phyloP scores from a whole-genome alignment of 805 yeast species.

The Peterozyma toletana region DNA sequence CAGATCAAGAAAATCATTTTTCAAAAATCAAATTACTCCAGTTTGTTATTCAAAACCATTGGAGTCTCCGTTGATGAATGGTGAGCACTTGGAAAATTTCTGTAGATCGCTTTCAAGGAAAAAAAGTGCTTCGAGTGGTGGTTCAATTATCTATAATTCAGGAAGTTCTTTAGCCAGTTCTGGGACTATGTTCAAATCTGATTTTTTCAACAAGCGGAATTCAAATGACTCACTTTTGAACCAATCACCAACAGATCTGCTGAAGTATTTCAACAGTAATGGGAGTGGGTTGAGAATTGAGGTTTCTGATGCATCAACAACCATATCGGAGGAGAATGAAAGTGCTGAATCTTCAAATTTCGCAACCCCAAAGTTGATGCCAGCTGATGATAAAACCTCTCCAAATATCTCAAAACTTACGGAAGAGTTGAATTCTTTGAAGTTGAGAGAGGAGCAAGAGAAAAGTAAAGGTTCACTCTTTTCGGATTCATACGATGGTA shows the following conservation, averaged over 20 bases:
- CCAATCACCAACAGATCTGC: too few relatives aligned
- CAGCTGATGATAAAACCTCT: too few relatives aligned
- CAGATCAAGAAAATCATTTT: slow-evolving; percentile 12
- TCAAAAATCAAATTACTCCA: slow-evolving; percentile 17
- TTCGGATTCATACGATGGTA: slow-evolving; percentile 25
- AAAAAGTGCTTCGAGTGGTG: too few relatives aligned
- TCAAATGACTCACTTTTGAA: too few relatives aligned
- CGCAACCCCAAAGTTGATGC: too few relatives aligned
- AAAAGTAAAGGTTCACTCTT: background rate
- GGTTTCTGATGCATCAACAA: slow-evolving; percentile 5
- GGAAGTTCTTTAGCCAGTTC: too few relatives aligned
- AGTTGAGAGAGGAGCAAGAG: background rate
- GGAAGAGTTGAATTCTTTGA: slow-evolving; percentile 16
- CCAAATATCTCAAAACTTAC: slow-evolving; percentile 14
- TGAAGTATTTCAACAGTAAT: too few relatives aligned
- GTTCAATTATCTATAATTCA: too few relatives aligned
- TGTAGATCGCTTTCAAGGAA: slow-evolving; percentile 3
- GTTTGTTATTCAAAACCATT: slow-evolving; percentile 41
- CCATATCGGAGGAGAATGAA: slow-evolving; percentile 3
- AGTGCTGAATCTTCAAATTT: background rate
- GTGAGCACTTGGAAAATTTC: slow-evolving; percentile 3
- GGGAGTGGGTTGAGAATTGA: too few relatives aligned
- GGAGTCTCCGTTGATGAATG: slow-evolving; percentile 32
- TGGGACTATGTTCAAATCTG: too few relatives aligned
- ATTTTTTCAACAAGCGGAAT: too few relatives aligned